These are phyloP conservation scores for Exophiala sp. DNA, from an alignment of 2,329 filamentous ascomycete species.

Conservation along the genomic window DNA sequence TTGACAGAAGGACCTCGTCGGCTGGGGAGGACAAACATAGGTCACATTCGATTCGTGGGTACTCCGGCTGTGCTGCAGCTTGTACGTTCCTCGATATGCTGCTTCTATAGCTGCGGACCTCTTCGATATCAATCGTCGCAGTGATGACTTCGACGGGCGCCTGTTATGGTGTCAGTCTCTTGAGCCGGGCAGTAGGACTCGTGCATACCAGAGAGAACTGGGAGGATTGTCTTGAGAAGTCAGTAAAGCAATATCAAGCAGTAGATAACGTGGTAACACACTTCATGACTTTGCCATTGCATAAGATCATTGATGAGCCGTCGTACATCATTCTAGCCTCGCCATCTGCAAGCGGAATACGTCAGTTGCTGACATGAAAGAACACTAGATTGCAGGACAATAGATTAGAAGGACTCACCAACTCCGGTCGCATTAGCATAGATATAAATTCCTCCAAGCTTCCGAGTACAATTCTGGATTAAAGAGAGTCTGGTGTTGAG, in stretches of 20 bases:
- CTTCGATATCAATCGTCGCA: conserved; percentile 67
- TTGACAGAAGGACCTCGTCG: conserved; percentile 31
- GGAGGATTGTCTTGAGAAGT: conserved; percentile 8
- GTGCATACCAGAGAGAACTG: conserved; percentile 15
- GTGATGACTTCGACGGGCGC: conserved; percentile 61
- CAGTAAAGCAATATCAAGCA: neutral
- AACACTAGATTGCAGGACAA: conserved; percentile 42
- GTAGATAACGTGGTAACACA: neutral
- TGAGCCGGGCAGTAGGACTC: neutral
- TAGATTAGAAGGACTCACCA: conserved; percentile 7
- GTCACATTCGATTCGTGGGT: conserved; percentile 44
- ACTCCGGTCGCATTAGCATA: conserved; percentile 58
- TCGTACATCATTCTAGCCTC: conserved; percentile 24
- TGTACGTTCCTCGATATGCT: conserved; percentile 38
- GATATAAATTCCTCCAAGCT: conserved; percentile 46
- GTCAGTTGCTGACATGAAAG: conserved; percentile 62
- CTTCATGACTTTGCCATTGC: conserved; percentile 30
- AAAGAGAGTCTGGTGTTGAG: conserved; percentile 61
- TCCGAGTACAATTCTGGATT: conserved; percentile 61
- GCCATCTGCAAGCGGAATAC: conserved; percentile 32
- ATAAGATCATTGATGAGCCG: conserved; percentile 26
- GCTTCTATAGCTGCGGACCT: conserved; percentile 57
- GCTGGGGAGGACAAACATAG: conserved; percentile 34
- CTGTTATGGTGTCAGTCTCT: conserved; percentile 3
- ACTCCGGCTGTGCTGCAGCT: conserved; percentile 39